These are phyloP conservation scores for Coemansia sp. DNA, from an alignment of 192 early-diverging fungal genomes.

Conservation along the genomic window DNA sequence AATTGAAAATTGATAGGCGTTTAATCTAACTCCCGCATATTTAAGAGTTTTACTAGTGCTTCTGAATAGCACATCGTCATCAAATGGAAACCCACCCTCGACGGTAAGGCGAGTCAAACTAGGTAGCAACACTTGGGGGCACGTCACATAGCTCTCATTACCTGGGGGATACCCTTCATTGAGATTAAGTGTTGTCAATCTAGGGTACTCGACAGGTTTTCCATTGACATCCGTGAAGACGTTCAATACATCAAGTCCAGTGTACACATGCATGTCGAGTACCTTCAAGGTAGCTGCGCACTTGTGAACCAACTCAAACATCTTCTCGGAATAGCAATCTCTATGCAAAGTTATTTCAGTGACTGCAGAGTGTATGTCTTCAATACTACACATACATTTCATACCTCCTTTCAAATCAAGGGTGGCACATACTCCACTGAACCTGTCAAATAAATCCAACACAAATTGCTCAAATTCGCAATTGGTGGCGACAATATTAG, in stretches of 20 bases:
- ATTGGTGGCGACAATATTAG: background rate
- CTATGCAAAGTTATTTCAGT: background rate
- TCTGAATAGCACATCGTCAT: background rate
- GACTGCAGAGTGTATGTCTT: background rate
- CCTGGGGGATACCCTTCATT: no score
- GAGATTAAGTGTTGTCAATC: background rate
- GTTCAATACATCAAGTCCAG: background rate
- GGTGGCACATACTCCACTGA: background rate
- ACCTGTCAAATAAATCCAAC: background rate
- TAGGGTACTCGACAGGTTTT: background rate
- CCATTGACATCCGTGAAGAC: background rate
- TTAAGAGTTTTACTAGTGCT: background rate
- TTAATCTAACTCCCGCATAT: background rate
- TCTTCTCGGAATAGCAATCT: background rate
- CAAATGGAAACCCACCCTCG: background rate
- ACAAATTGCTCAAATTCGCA: background rate
- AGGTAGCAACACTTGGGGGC: background rate
- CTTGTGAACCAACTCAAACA: background rate
- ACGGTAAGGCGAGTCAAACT: background rate
- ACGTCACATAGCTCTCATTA: background rate
- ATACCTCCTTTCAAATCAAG: background rate
- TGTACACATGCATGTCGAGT: background rate
- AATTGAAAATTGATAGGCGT: background rate
- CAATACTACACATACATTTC: background rate
- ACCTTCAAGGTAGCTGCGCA: background rate